Evolutionary conservation across 352 stramenopile genomes (phyloP), one percentile per base, ranked within the genome.

Genomic region (Phytophthora tubulina): DNA sequence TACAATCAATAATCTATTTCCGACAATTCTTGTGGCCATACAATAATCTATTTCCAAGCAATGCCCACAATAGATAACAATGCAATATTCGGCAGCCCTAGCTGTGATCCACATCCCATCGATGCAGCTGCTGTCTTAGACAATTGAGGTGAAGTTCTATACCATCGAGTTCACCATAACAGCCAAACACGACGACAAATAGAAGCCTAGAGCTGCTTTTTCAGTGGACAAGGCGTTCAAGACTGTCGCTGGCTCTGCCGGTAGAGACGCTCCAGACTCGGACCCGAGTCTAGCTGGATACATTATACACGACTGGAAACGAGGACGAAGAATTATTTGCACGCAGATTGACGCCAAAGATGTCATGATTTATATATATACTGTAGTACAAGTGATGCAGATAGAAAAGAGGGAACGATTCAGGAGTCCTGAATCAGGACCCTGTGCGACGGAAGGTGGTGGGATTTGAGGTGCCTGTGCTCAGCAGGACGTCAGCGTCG

Each of bases 121-220:
- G 88, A 95, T 86, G 21, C 88, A 95, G 41, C 46, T 96, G 63
- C 72, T 96, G 17, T 95, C 89, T 4, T 88, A 96, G 65, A 81
- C 89, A 10, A 96, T 95, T 45, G 89, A 95, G 56, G 83, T 96
- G 55, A 96, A 96, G 59, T 75, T 96, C 49, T 96, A 95, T 73
- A 96, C 89, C 32, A 85, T 95, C n/a, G 89, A 96, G 56, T 75
- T 96, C 32, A 96, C 95, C 60, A 64, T 96, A 3, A 94, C 86
- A 5, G 85, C 85, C 42, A 83, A 83, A 9, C 76, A 78, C 13
- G 67, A 78, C 27, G 53, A 46, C 7, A 57, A 83, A 13, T 44
- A 67, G 14, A 66, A 64, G 15, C 70, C 32, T 10, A 45, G 49
- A 52, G 31, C 15, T 33, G 2, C n/a, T 14, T 21, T 17, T 11